Base-by-base conservation (phyloP, 2,329 filamentous ascomycete genomes). In the Didymella keratinophila region DNA sequence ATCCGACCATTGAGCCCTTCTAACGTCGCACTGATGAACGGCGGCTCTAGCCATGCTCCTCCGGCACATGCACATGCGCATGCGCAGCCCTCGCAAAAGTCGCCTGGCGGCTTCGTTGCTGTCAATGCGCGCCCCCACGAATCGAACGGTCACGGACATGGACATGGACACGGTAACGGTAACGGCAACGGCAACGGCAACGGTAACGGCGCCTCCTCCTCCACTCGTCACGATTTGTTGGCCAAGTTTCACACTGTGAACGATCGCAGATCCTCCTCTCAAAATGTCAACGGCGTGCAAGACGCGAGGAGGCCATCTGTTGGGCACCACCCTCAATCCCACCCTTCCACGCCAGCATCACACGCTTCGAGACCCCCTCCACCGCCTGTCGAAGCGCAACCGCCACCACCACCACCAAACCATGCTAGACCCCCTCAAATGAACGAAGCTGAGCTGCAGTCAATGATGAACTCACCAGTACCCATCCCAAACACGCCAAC, bases 221-320 rank as follows among this genome's bases (percentile, higher is more conserved):
- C 81, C 4, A 85, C 85, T 3, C 82, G 84, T 21, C 80, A 81
- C n/a, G 86, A 88, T 54, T 74, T 88, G 49, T 80, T 88, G 71
- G 84, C 83, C 65, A 87, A 87, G 63, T 88, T 89, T 63, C 84
- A 86, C 64, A 86, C 85, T 0, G 79, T 85, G 10, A 83, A 81
- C 48, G 85, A 88, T 52, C 83, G 82, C 4, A 72, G 73, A 39
- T 54, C 70, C 4, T 67, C 68, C 60, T 67, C 72, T 3, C 72
- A 73, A 36, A 65, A 69, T 14, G 52, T 66, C 16, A 74, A 68
- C 34, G 67, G 66, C 23, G 32, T 58, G 3, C n/a, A 57, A 6
- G 69, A 75, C 32, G 63, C 58, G 16, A 62, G 71, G 39, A 70
- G 71, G 12, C 68, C 69, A n/a, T 76, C 74, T 0, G 63, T 71